phyloP scores from a whole-genome alignment of 2,329 filamentous ascomycete genomes.

The Didymellaceae sp. region DNA sequence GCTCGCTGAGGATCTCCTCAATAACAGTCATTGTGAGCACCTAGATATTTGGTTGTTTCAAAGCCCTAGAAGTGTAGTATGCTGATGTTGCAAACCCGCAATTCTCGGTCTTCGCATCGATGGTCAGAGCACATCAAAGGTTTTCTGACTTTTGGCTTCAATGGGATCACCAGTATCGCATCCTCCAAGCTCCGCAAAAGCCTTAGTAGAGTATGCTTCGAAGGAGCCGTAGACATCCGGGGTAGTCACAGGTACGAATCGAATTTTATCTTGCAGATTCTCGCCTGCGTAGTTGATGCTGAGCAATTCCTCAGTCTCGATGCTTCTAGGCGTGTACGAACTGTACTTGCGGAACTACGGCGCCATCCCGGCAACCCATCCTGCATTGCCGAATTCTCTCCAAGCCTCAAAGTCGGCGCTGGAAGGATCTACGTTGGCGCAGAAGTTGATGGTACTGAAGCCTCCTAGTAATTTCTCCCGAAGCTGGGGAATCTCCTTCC shows the following conservation, averaged over 20 bases:
- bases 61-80: constrained; percentile 17
- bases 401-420: constrained; percentile 29
- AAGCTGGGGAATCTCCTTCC: constrained; percentile 26
- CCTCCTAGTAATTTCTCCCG: constrained; percentile 30
- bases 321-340: constrained; percentile 26
- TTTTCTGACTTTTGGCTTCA: constrained; percentile 49
- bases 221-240: constrained; percentile 49
- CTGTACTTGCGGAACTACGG: constrained; percentile 34
- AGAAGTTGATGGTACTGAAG: constrained; percentile 26
- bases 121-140: constrained; percentile 46
- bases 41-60: constrained; percentile 18
- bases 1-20: not conserved
- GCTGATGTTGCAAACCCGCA: constrained; percentile 22
- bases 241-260: constrained; percentile 22
- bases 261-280: constrained; percentile 21
- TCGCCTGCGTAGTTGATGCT: constrained; percentile 21
- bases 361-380: constrained; percentile 54
- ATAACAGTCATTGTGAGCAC: not conserved
- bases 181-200: constrained; percentile 16
- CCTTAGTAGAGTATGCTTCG: constrained; percentile 40
- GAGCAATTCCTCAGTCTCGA: constrained; percentile 26
- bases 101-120: constrained; percentile 15
- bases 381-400: constrained; percentile 59
- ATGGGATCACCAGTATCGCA: constrained; percentile 38
- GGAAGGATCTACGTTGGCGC: constrained; percentile 22